Percentiles rank a stretch among this genome's conserved stretches.
Evolutionary conservation across 495 filamentous ascomycete genomes (phyloP).

Genomic region (Polyplosphaeria fusca): DNA sequence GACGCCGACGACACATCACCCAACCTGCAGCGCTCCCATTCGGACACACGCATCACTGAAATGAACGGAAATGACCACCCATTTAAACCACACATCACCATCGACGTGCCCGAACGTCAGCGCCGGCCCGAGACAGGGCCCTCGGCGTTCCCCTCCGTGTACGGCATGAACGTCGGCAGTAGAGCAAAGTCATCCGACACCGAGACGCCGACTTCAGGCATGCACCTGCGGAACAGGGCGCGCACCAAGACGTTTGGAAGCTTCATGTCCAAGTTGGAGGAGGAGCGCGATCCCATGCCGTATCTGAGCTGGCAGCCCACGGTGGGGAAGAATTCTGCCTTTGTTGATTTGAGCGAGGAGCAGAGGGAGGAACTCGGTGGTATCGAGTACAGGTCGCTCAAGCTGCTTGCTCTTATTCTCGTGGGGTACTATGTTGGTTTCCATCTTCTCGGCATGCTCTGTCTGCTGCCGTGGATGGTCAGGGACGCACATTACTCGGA

Average conservation of each 20-base stretch:
- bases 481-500: constrained; percentile 56
- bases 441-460: constrained; percentile 67
- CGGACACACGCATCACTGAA: constrained; percentile 23
- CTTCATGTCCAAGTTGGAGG: constrained; percentile 44
- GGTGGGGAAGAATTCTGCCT: constrained; percentile 84
- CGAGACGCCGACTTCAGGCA: constrained; percentile 9
- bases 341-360: constrained; percentile 80
- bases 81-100: constrained; percentile 47
- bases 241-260: constrained; percentile 42
- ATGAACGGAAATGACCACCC: constrained; percentile 41
- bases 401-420: constrained; percentile 75
- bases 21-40: constrained; percentile 5
- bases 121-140: constrained; percentile 19
- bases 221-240: constrained; percentile 21
- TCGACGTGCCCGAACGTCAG: constrained; percentile 46
- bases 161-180: not conserved
- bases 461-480: constrained; percentile 77
- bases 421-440: constrained; percentile 75
- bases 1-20: constrained; percentile 1
- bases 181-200: not conserved
- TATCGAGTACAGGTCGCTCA: constrained; percentile 89
- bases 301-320: constrained; percentile 95
- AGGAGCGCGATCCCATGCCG: constrained; percentile 56
- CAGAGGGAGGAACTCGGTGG: constrained; percentile 91
- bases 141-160: constrained; percentile 9